phyloP scores from a whole-genome alignment of 192 early-diverging fungal species.

The Coemansia sp. region DNA sequence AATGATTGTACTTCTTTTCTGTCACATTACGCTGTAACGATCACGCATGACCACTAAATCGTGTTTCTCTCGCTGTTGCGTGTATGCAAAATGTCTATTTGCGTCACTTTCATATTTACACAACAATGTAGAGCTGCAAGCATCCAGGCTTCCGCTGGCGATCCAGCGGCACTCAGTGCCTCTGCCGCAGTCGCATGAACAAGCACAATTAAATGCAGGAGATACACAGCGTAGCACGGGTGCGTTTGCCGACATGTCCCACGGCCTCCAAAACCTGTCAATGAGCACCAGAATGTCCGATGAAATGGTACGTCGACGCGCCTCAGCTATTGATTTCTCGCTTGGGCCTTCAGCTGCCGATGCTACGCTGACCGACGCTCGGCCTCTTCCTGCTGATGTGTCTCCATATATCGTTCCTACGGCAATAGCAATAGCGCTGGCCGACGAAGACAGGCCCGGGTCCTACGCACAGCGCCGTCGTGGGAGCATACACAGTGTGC shows the following conservation, averaged over 20 bases:
- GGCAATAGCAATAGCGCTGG: neutral
- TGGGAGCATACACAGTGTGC: slow-evolving; percentile 10
- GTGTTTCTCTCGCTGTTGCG: neutral
- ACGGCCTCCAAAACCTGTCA: neutral
- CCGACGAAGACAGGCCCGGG: slow-evolving; percentile 10
- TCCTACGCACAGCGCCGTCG: slow-evolving; percentile 25
- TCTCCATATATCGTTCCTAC: neutral
- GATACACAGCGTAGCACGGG: neutral
- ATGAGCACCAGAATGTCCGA: neutral
- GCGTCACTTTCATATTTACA: neutral
- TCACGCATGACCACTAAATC: neutral
- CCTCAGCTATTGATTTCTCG: slow-evolving; percentile 10
- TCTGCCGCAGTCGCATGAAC: neutral
- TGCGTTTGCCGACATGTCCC: neutral
- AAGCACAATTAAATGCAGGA: neutral
- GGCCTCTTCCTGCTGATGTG: neutral
- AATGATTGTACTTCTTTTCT: neutral
- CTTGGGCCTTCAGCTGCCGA: neutral
- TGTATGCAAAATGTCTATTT: neutral
- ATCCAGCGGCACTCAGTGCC: neutral
- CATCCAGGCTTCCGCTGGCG: neutral
- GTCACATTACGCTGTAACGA: neutral
- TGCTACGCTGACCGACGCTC: neutral
- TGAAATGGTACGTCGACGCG: neutral
- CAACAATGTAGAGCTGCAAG: neutral